Conservation (phyloP, 768 basidiomycete genomes). For the Termitomyces sp. region DNA sequence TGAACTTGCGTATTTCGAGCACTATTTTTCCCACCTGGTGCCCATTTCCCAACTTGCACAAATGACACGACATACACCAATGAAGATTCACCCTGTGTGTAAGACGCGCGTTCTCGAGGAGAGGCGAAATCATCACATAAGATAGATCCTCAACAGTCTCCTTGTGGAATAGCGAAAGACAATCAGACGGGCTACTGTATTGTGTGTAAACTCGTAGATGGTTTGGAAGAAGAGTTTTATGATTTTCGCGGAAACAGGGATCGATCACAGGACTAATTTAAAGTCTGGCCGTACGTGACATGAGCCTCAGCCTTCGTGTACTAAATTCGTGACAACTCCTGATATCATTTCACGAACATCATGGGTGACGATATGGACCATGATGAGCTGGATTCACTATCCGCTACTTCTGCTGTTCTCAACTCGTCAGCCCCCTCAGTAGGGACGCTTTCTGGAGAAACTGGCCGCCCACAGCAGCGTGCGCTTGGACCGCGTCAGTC, state of each 20-base stretch:
- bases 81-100: too few relatives aligned
- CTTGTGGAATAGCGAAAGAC: neutral
- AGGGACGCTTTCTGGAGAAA: neutral
- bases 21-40: neutral
- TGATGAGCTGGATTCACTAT: constrained; percentile 14
- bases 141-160: neutral
- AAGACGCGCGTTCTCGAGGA: too few relatives aligned
- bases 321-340: neutral
- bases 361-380: constrained; percentile 4
- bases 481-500: constrained; percentile 17
- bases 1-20: neutral
- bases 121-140: too few relatives aligned
- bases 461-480: too few relatives aligned
- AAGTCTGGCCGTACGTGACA: neutral
- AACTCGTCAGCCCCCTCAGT: constrained; percentile 6
- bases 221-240: too few relatives aligned
- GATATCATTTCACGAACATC: neutral
- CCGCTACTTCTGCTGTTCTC: neutral
- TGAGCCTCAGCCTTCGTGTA: neutral
- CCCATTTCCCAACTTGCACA: neutral
- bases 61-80: neutral
- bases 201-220: too few relatives aligned
- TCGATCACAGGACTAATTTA: neutral
- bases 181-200: too few relatives aligned
- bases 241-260: neutral